Evolutionary conservation across 106 monocot species (phyloP).

Genomic region (Dactylorhiza incarnata): DNA sequence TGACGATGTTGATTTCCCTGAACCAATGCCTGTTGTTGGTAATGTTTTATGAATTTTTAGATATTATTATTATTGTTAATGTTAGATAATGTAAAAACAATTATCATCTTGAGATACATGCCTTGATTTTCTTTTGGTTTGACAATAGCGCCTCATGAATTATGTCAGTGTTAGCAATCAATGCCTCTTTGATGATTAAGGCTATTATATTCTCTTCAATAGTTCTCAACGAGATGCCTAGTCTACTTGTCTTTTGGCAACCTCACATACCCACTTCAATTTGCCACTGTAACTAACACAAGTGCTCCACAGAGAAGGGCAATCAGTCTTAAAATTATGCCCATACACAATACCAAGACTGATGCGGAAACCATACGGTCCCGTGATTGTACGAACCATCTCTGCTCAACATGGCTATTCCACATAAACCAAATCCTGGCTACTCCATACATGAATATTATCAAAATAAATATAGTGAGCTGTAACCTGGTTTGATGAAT

Average conservation of each 20-base stretch:
- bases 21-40: slow-evolving; percentile 99
- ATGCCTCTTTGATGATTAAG: not conserved
- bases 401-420: too few relatives aligned
- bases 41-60: slow-evolving; percentile 9
- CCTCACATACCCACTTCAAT: not conserved
- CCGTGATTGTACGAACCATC: too few relatives aligned
- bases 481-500: too few relatives aligned
- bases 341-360: too few relatives aligned
- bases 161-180: not conserved
- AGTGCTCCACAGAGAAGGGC: too few relatives aligned
- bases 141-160: not conserved
- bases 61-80: not conserved
- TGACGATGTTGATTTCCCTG: slow-evolving; percentile 97
- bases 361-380: too few relatives aligned
- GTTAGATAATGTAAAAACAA: not conserved
- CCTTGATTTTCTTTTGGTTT: not conserved
- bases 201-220: not conserved
- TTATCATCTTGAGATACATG: not conserved
- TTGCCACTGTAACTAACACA: too few relatives aligned
- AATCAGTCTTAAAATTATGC: too few relatives aligned
- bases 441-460: too few relatives aligned
- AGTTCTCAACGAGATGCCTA: not conserved
- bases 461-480: too few relatives aligned
- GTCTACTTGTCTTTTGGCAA: not conserved
- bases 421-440: too few relatives aligned